Evolutionary conservation across 176 grass and related monocot genomes (phyloP), one percentile per base, ranked within the genome.

Genomic region (Oryza officinalis): DNA sequence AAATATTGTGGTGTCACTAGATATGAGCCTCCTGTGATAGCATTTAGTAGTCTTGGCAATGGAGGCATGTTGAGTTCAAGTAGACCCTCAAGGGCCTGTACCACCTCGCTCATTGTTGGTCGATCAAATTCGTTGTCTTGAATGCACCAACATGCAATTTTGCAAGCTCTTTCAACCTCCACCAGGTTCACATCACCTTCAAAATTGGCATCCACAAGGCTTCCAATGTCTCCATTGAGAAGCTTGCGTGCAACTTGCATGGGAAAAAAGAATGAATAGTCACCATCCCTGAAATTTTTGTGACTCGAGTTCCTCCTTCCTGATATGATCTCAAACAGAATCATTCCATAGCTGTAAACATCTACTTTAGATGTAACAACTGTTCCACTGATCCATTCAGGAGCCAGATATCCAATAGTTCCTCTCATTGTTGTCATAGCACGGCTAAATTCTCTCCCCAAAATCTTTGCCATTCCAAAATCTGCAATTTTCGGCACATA

Each of bases 81-180:
- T 37, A 81, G 38, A 13, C 88, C 82, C 70, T 86, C 83, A 27
- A 90, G 76, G 70, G 71, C 66, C 59, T 82, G 52, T 38, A 90
- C 78, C 28, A 90, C 77, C 26, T 90, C 22, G 1, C 63, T 52
- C 88, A 90, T 90, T 25, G 88, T 83, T 14, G 88, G 88, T 68
- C 88, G 45, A 52, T 40, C 44, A 67, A 79, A 44, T 65, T 90
- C 74, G 17, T 79, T 10, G 6, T 66, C 79, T 70, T 90, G 79
- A n/a, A 90, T 85, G 28, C 88, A 90, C 88, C 84, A 86, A 15
- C 84, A 81, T 64, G 83, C 72, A 83, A 80, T 65, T 71, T 86
- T 90, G 20, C 77, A 79, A 46, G 12, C 40, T 43, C 44, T 67
- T 71, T 72, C 74, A 14, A 46, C 27, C 72, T 90, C 74, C 10